Evolutionary conservation across 1,284 basidiomycete species (phyloP), one percentile per base, ranked within the genome.

Genomic region (Ganoderma lingzhi): DNA sequence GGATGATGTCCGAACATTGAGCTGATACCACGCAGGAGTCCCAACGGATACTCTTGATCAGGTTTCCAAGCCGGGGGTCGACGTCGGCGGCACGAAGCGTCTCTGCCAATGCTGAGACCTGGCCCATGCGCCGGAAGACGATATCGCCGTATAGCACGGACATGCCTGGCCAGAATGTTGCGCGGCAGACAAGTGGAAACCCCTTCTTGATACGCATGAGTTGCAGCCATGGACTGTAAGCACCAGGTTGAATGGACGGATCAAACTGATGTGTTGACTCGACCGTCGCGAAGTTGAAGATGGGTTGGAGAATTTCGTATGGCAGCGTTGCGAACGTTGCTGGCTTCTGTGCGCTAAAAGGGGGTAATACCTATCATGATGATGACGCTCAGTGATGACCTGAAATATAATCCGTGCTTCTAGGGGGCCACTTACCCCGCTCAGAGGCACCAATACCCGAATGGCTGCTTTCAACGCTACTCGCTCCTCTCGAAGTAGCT

Each of bases 111-210:
- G 66, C 66, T 9, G 39, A 12, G 12, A 67, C 58, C 55, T 67
- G 66, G 32, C 66, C 66, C 62, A 67, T 67, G 14, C 62, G 61
- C 2, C 61, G 61, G n/a, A 67, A 15, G 6, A 59, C 66, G 3
- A 67, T 48, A 55, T 67, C 66, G 4, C 28, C 19, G 55, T 63
- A 67, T 2, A 67, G 56, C 0, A 51, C 39, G 53, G 56, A n/a
- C 41, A 51, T 63, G 5, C 48, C 66, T 2, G 62, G 53, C 66
- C 62, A 55, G 62, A 45, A 63, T 0, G 39, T 19, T 35, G 55
- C 30, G 9, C 58, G 58, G 53, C 66, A 63, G 23, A 67, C 23
- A n/a, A 63, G 39, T 8, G 66, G 51, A 2, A 67, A 56, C 1
- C 39, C 30, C 14, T 67, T 67, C 55, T 59, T 67, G 10, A 37